These are phyloP conservation scores for Candida golubevii DNA, from an alignment of 805 yeast genomes.

Conservation along the genomic window DNA sequence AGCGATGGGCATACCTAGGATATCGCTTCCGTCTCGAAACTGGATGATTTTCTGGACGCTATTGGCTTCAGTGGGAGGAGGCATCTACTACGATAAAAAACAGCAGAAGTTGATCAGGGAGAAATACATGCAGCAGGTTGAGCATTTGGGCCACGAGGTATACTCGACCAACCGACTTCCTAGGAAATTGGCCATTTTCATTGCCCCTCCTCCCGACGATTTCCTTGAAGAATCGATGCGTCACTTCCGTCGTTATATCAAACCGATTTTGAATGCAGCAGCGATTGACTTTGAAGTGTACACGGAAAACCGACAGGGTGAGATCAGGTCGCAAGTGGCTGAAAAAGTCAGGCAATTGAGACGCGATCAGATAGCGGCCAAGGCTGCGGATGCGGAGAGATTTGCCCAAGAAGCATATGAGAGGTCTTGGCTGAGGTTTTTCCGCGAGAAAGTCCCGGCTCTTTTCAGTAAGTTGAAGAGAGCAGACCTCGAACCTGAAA, in stretches of 20 bases:
- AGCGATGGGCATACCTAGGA: slow-evolving; percentile 77
- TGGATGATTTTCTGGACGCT: slow-evolving; percentile 89
- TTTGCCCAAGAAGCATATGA: slow-evolving; percentile 12
- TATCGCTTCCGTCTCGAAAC: slow-evolving; percentile 82
- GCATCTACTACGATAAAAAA: slow-evolving; percentile 71
- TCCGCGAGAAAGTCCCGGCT: slow-evolving; percentile 14
- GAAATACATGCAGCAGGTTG: slow-evolving; percentile 60
- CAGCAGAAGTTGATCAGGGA: slow-evolving; percentile 64
- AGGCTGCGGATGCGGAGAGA: slow-evolving; percentile 4
- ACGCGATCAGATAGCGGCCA: slow-evolving; percentile 26
- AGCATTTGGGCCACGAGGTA: slow-evolving; percentile 43
- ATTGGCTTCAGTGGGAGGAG: slow-evolving; percentile 63
- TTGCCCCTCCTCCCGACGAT: slow-evolving; percentile 98
- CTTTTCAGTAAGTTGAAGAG: slow-evolving; percentile 9
- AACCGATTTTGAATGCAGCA: slow-evolving; percentile 80
- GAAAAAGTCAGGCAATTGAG: slow-evolving; percentile 73
- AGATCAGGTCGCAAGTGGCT: slow-evolving; percentile 77
- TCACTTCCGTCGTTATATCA: slow-evolving; percentile 72
- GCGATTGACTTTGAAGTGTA: slow-evolving; percentile 79
- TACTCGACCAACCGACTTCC: slow-evolving; percentile 52
- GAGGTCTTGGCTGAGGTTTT: slow-evolving; percentile 27
- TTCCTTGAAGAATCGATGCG: slow-evolving; percentile 68
- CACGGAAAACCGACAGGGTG: slow-evolving; percentile 84
- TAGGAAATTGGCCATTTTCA: slow-evolving; percentile 72
- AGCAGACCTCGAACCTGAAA: slow-evolving; percentile 25